Conservation (phyloP, 805 yeast genomes). For the Diddensiella caesifluorescens region DNA sequence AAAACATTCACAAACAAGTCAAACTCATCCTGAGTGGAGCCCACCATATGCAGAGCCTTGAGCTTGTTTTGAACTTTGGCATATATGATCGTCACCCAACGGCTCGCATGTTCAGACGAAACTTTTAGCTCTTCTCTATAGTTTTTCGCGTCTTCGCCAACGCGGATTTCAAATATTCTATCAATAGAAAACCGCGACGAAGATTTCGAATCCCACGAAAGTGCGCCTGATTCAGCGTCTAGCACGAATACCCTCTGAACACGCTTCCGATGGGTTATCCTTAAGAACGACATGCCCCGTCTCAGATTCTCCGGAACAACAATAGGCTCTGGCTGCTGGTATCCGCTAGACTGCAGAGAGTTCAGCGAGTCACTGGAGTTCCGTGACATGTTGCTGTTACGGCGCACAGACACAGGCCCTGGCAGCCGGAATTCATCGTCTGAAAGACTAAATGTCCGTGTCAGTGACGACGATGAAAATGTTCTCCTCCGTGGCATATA, state of each 20-base stretch:
- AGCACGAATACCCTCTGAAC: constrained; percentile 53
- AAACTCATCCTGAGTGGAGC: constrained; percentile 47
- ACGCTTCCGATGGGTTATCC: constrained; percentile 66
- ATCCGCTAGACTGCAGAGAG: constrained; percentile 1
- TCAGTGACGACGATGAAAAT: neutral
- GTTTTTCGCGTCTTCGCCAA: constrained; percentile 69
- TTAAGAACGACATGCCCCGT: constrained; percentile 56
- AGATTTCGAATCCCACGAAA: constrained; percentile 53
- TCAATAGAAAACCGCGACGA: constrained; percentile 49
- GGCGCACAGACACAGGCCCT: constrained; percentile 17
- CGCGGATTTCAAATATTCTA: constrained; percentile 55
- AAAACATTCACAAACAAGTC: constrained; percentile 53
- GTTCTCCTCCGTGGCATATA: constrained; percentile 2
- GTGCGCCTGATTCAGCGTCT: constrained; percentile 48
- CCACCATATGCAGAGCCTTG: constrained; percentile 75
- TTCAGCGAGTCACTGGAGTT: constrained; percentile 12
- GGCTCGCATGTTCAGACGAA: constrained; percentile 53
- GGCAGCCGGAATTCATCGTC: constrained; percentile 14
- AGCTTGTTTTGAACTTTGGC: constrained; percentile 55
- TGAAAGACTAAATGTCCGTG: constrained; percentile 6
- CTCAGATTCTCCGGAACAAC: constrained; percentile 46
- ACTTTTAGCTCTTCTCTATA: constrained; percentile 82
- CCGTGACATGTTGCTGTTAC: constrained; percentile 15
- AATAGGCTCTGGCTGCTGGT: constrained; percentile 11
- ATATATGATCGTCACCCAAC: constrained; percentile 82